phyloP scores from a whole-genome alignment of 73 alveolate species.

The Paramecium sonneborni region DNA sequence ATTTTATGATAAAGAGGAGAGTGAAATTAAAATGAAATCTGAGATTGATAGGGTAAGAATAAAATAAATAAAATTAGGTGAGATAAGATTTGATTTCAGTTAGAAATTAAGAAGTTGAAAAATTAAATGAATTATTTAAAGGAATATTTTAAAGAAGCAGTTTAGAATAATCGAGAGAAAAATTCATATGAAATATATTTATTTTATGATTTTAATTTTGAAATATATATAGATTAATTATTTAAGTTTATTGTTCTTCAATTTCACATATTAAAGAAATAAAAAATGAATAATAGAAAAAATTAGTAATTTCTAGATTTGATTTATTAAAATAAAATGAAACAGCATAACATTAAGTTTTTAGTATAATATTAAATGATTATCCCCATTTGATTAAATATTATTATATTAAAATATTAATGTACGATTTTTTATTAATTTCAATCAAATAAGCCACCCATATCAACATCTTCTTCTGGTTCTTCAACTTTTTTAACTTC shows the following conservation, averaged over 20 bases:
- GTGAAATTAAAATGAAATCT: slow-evolving; percentile 38
- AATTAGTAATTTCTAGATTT: too few relatives aligned
- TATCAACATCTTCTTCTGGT: slow-evolving; percentile 58
- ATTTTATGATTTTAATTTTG: not conserved
- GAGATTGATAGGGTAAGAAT: slow-evolving; percentile 18
- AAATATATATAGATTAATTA: too few relatives aligned
- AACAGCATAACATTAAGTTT: not conserved
- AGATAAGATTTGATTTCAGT: slow-evolving; percentile 42
- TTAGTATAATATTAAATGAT: too few relatives aligned
- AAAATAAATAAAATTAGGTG: not conserved
- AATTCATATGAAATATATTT: not conserved
- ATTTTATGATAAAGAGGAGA: slow-evolving; percentile 33
- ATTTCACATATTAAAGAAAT: too few relatives aligned
- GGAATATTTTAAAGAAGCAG: not conserved
- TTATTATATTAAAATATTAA: slow-evolving; percentile 26
- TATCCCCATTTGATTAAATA: slow-evolving; percentile 67
- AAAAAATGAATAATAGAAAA: too few relatives aligned
- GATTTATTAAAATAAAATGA: too few relatives aligned
- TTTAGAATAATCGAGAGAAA: not conserved
- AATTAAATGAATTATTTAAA: slow-evolving; percentile 30
- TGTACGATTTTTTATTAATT: slow-evolving; percentile 15
- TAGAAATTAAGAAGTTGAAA: slow-evolving; percentile 34
- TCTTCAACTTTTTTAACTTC: slow-evolving; percentile 45
- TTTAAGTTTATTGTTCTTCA: too few relatives aligned
- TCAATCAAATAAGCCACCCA: slow-evolving; percentile 62